Percentiles rank a stretch among this genome's conserved stretches.
Conservation (phyloP, 1,139 yeast genomes). For the Arxiozyma slooffiae region DNA sequence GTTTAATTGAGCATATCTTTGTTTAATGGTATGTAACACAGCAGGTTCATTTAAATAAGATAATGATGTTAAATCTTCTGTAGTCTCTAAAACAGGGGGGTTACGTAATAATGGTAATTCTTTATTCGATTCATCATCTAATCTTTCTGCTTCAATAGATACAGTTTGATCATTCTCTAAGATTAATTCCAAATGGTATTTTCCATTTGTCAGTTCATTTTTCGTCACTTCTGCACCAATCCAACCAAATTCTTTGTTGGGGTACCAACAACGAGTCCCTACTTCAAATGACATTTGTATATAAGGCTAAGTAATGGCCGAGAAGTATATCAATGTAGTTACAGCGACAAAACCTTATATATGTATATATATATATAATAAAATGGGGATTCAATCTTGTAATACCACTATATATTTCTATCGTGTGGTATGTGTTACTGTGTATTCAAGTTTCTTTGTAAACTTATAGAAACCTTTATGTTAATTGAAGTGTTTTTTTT, state of each 20-base stretch:
- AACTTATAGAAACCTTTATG: no score
- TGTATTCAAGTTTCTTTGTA: no score
- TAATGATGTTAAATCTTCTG: slow-evolving; percentile 87
- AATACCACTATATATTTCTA: no score
- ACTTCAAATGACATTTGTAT: slow-evolving; percentile 24
- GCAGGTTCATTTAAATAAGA: slow-evolving; percentile 95
- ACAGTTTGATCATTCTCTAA: slow-evolving; percentile 54
- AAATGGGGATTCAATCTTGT: no score
- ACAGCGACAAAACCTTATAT: background rate
- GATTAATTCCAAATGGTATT: slow-evolving; percentile 48
- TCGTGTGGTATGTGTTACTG: no score
- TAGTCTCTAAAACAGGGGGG: slow-evolving; percentile 73
- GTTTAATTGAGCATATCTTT: slow-evolving; percentile 82
- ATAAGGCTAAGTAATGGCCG: background rate
- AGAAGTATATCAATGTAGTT: background rate
- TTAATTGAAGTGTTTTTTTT: no score
- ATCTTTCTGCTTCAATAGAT: slow-evolving; percentile 43
- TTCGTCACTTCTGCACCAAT: slow-evolving; percentile 71
- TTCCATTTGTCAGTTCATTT: slow-evolving; percentile 42
- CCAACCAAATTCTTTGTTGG: slow-evolving; percentile 85
- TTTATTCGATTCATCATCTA: slow-evolving; percentile 26
- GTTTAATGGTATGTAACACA: slow-evolving; percentile 85
- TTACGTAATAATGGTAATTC: slow-evolving; percentile 75
- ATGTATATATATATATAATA: background rate
- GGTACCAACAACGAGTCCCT: slow-evolving; percentile 81